Percentiles rank a stretch among this genome's conserved stretches.
These are phyloP conservation scores for Mallotus repandus DNA, from an alignment of 441 rosid species.

Conservation along the genomic window DNA sequence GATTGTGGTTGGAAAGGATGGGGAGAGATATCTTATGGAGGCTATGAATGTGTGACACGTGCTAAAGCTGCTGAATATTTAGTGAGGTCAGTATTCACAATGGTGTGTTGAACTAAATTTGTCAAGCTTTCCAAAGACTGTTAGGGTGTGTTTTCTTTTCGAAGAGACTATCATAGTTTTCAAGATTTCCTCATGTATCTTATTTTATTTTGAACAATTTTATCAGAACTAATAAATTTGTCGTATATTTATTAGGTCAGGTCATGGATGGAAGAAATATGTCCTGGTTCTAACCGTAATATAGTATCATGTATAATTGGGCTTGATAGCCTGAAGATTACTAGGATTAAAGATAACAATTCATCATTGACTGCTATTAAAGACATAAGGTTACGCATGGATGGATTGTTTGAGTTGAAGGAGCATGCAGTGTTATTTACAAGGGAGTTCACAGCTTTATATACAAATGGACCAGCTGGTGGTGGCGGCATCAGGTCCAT, in stretches of 20 bases:
- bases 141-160: background rate
- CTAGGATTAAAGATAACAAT: slow-evolving; percentile 25
- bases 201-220: slow-evolving; percentile 3
- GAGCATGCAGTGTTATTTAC: slow-evolving; percentile 66
- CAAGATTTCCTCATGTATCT: background rate
- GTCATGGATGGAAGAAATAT: slow-evolving; percentile 82
- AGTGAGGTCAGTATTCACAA: slow-evolving; percentile 38
- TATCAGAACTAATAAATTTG: slow-evolving; percentile 7
- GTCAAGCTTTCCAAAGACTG: background rate
- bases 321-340: slow-evolving; percentile 78
- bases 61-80: slow-evolving; percentile 86
- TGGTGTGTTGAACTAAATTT: slow-evolving; percentile 8
- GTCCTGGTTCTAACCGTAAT: slow-evolving; percentile 47
- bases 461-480: slow-evolving; percentile 96
- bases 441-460: slow-evolving; percentile 73
- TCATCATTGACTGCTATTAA: slow-evolving; percentile 25
- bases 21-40: slow-evolving; percentile 98
- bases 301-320: slow-evolving; percentile 75
- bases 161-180: slow-evolving; percentile 12
- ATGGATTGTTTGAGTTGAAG: slow-evolving; percentile 67
- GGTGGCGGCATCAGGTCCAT: slow-evolving; percentile 90
- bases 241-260: slow-evolving; percentile 53
- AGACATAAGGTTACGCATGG: slow-evolving; percentile 84
- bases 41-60: slow-evolving; percentile 63
- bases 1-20: slow-evolving; percentile 91